Evolutionary conservation across 2,329 filamentous ascomycete genomes (phyloP), one percentile per base, ranked within the genome.

Genomic region (Thermomyces lanuginosus): DNA sequence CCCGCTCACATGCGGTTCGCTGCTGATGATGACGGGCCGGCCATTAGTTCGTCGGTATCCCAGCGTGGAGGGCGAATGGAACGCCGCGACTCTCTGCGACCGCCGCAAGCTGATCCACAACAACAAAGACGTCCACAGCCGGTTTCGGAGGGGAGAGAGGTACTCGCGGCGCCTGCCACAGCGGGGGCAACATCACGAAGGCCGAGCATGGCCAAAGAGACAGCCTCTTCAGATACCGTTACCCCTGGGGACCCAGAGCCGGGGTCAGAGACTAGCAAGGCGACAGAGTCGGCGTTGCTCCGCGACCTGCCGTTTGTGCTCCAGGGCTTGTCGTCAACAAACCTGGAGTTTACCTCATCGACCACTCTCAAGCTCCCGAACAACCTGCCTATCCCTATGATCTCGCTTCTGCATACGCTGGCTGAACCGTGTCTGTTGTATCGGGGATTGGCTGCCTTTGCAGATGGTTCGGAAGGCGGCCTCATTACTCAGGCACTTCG

Each of bases 351-450:
- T 38, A 58, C 68, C 6, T 70, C 72, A 8, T 63, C 71, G 13
- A 69, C 72, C 12, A 70, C 68, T 2, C 57, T 95, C 27, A 79
- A 72, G 43, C 59, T 98, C 14, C 91, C 89, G 0, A 43, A 72
- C 0, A 80, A 74, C 1, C 63, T 98, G 4, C 83, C 89, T 1
- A 62, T 84, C 4, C 86, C 89, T 2, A 63, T 95, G 6, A 63
- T 95, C 8, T 84, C 83, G 9, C 64, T 98, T 6, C 61, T 98
- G 2, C 82, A 98, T 43, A 81, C 78, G 0, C 60, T 98, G 11
- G 83, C 89, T 2, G 89, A 98, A 46, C 89, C 89, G 5, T 91
- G 86, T 4, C 61, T 98, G n/a, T 62, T 98, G 6, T 98, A 93
- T 48, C 72, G 76, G 33, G 71, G 71, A 1, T 65, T 98, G 1